A percentile compares a stretch with the other conserved stretches of the same genome.
Evolutionary conservation across 441 rosid species (phyloP).

Genomic region (Kokia cookei): DNA sequence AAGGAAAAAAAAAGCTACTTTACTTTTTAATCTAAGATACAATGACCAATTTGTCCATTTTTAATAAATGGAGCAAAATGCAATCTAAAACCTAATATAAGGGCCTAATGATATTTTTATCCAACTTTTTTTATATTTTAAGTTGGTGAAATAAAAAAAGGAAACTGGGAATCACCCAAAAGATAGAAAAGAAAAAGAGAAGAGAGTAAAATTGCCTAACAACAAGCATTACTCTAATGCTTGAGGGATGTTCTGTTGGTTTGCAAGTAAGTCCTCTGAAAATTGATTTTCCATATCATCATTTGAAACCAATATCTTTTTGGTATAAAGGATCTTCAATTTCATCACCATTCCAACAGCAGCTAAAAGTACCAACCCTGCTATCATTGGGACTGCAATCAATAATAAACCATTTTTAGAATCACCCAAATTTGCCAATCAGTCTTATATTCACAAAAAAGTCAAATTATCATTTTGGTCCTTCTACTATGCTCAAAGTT

Average conservation of each 20-base stretch:
- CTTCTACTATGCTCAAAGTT: no score
- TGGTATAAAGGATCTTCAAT: constrained; percentile 11
- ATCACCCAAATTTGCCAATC: background rate
- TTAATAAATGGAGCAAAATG: no score
- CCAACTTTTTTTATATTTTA: no score
- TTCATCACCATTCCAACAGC: constrained; percentile 9
- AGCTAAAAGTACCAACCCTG: constrained; percentile 6
- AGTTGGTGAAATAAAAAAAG: background rate
- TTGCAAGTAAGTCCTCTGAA: constrained; percentile 2
- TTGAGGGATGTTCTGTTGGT: background rate
- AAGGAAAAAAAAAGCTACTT: no score
- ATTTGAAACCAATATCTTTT: constrained; percentile 3
- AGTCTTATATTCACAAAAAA: no score
- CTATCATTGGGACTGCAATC: constrained; percentile 3
- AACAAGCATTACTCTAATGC: background rate
- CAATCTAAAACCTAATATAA: no score
- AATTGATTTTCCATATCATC: constrained; percentile 3
- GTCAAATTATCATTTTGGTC: no score
- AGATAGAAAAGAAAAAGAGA: no score
- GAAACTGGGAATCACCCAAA: background rate
- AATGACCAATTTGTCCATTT: no score
- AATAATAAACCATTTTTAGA: background rate
- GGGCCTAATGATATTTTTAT: no score
- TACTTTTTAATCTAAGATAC: no score
- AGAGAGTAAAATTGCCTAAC: background rate